Evolutionary conservation across 257 asterid genomes (phyloP).

Genomic region (Solanum piurae): DNA sequence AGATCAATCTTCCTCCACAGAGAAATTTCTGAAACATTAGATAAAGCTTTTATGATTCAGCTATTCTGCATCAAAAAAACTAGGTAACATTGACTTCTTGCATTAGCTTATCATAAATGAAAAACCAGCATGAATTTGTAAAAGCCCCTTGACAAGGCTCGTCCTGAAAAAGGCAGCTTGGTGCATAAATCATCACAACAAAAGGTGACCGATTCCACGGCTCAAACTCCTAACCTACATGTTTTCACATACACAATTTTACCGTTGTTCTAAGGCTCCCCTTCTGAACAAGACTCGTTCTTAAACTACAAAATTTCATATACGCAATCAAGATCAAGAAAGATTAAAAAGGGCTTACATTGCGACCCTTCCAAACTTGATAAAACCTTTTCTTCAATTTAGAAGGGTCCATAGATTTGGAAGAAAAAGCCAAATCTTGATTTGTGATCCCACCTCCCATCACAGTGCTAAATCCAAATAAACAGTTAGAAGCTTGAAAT

Average conservation of each 20-base stretch:
- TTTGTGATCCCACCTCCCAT: conserved; percentile 37
- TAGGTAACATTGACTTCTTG: neutral
- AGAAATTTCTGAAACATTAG: conserved; percentile 45
- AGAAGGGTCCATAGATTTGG: conserved; percentile 37
- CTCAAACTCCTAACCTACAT: neutral
- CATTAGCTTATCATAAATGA: neutral
- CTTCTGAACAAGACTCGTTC: neutral
- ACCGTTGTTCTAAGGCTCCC: neutral
- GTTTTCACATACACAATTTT: neutral
- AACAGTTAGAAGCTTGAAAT: neutral
- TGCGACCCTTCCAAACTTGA: conserved; percentile 89
- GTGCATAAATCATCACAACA: neutral
- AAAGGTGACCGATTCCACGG: neutral
- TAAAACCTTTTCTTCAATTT: conserved; percentile 47
- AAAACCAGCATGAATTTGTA: neutral
- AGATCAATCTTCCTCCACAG: conserved; percentile 79
- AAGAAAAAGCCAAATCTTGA: conserved; percentile 40
- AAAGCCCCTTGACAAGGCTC: neutral
- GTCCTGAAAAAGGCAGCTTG: neutral
- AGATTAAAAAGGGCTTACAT: conserved; percentile 27
- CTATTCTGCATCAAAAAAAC: neutral
- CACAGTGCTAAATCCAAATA: neutral
- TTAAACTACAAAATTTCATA: neutral
- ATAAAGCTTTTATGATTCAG: neutral
- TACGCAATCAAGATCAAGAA: neutral